phyloP scores from a whole-genome alignment of 345 rosid genomes.

The Citrus sinensis region DVS_A1.0 CM039163.1:44414501-44415000 shows the following conservation, averaged over 20 bases:
- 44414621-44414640: background rate
- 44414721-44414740: background rate
- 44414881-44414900: background rate
- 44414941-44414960: background rate
- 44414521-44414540: background rate
- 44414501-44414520: background rate
- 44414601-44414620: background rate
- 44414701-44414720: background rate
- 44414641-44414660: background rate
- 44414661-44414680: background rate
- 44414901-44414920: background rate
- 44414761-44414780: background rate
- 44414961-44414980: conserved; percentile 7
- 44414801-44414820: background rate
- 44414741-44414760: background rate
- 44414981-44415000: conserved; percentile 17
- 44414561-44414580: background rate
- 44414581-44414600: background rate
- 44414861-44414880: background rate
- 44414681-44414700: background rate
- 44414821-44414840: background rate
- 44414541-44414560: background rate
- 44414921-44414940: background rate
- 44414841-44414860: background rate
- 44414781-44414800: background rate